These are phyloP conservation scores for Golubevia sp. DNA, from an alignment of 1,284 basidiomycete species.

Conservation along the genomic window DNA sequence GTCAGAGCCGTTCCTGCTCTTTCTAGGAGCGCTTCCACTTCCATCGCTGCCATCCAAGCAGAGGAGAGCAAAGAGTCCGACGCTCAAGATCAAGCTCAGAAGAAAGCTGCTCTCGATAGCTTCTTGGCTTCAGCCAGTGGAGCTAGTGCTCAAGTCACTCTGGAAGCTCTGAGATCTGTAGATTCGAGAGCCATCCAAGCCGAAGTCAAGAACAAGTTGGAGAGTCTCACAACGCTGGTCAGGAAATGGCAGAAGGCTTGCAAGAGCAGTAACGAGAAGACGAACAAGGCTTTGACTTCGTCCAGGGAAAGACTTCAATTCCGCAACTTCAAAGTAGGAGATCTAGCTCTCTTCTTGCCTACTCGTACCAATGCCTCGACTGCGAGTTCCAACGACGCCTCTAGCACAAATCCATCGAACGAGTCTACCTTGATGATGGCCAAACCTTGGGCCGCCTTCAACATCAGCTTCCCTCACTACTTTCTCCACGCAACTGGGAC, in stretches of 20 bases:
- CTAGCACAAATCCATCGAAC: too few species aligned
- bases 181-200: neutral
- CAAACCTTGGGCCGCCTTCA: constrained; percentile 53
- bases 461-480: constrained; percentile 88
- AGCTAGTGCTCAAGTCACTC: too few species aligned
- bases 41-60: constrained; percentile 4
- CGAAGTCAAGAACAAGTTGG: constrained; percentile 68
- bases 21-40: constrained; percentile 11
- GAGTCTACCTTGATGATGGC: neutral
- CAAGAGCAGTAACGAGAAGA: constrained; percentile 71
- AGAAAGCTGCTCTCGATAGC: too few species aligned
- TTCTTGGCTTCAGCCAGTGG: too few species aligned
- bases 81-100: neutral
- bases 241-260: constrained; percentile 96
- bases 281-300: constrained; percentile 65
- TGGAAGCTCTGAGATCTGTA: neutral
- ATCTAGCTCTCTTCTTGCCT: constrained; percentile 91
- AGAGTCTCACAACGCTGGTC: constrained; percentile 70
- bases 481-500: constrained; percentile 85
- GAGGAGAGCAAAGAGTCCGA: too few species aligned
- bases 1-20: constrained; percentile 35
- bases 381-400: too few species aligned
- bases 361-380: constrained; percentile 83
- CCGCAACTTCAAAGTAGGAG: constrained; percentile 62
- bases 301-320: constrained; percentile 64